Percentiles rank a stretch among this genome's conserved stretches.
phyloP scores from a whole-genome alignment of 345 rosid species.

The Orychophragmus violaceus region DNA sequence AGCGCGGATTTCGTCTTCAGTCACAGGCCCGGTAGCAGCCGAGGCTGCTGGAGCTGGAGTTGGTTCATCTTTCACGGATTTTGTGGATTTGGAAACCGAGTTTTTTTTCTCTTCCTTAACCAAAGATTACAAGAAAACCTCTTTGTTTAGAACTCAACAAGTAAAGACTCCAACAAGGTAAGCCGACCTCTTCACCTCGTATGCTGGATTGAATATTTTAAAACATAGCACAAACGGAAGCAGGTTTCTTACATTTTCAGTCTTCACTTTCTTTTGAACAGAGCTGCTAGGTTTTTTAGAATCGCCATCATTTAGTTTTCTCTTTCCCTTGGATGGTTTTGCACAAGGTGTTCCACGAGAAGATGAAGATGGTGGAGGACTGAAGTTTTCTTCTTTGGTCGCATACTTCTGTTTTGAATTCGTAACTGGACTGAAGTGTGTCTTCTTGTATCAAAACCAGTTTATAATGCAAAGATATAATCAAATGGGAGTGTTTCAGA shows the following conservation, averaged over 20 bases:
- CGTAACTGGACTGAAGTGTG: conserved; percentile 37
- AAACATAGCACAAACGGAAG: background rate
- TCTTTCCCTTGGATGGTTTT: conserved; percentile 77
- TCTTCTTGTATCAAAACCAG: conserved; percentile 12
- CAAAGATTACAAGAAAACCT: background rate
- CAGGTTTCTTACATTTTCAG: conserved; percentile 54
- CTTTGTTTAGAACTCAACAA: background rate
- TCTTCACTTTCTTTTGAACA: conserved; percentile 70
- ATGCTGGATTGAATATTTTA: background rate
- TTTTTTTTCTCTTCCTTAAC: conserved; percentile 40
- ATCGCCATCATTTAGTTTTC: conserved; percentile 71
- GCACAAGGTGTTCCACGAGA: conserved; percentile 64
- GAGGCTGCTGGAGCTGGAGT: conserved; percentile 39
- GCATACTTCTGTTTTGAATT: conserved; percentile 65
- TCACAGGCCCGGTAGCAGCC: conserved; percentile 54
- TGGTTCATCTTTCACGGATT: conserved; percentile 32
- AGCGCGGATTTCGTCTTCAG: conserved; percentile 84
- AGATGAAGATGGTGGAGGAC: conserved; percentile 57
- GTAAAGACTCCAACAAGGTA: too few relatives aligned
- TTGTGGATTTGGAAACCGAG: conserved; percentile 45
- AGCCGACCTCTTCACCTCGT: background rate
- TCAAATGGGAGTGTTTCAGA: background rate
- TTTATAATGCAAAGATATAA: background rate
- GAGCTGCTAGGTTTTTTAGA: conserved; percentile 53
- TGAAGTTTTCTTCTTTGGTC: conserved; percentile 70